phyloP scores from a whole-genome alignment of 257 asterid species.

The Oldenlandia corymbosa region DNA sequence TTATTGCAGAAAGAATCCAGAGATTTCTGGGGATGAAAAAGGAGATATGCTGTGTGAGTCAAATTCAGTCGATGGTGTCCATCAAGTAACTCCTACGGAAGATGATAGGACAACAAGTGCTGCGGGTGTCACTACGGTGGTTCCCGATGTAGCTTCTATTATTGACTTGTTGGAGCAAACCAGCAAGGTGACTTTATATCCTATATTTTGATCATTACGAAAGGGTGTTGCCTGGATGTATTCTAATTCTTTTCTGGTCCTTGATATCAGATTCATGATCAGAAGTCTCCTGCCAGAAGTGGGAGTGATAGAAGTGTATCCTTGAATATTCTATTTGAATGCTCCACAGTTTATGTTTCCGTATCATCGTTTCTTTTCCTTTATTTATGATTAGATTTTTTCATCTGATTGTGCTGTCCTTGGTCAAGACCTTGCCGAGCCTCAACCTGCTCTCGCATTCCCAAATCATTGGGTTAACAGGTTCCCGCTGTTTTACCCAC shows the following conservation, averaged over 20 bases:
- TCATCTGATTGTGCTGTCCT: constrained; percentile 55
- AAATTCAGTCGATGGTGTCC: constrained; percentile 15
- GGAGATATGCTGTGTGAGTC: constrained; percentile 21
- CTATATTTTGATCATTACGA: background rate
- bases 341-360: constrained; percentile 4
- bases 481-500: constrained; percentile 23
- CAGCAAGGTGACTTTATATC: constrained; percentile 53
- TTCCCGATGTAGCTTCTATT: constrained; percentile 88
- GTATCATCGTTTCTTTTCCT: constrained; percentile 35
- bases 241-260: constrained; percentile 23
- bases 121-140: constrained; percentile 35
- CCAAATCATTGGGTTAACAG: constrained; percentile 69
- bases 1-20: constrained; percentile 49
- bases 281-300: constrained; percentile 51
- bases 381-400: constrained; percentile 48
- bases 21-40: constrained; percentile 32
- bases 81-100: constrained; percentile 26
- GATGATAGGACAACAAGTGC: constrained; percentile 30
- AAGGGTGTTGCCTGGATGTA: background rate
- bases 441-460: constrained; percentile 43
- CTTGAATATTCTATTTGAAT: constrained; percentile 15
- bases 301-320: constrained; percentile 66
- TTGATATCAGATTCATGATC: constrained; percentile 61
- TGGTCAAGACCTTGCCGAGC: constrained; percentile 51
- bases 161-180: constrained; percentile 91